These are phyloP conservation scores for Mycena capillaripes DNA, from an alignment of 768 basidiomycete species.

Conservation along the genomic window DNA sequence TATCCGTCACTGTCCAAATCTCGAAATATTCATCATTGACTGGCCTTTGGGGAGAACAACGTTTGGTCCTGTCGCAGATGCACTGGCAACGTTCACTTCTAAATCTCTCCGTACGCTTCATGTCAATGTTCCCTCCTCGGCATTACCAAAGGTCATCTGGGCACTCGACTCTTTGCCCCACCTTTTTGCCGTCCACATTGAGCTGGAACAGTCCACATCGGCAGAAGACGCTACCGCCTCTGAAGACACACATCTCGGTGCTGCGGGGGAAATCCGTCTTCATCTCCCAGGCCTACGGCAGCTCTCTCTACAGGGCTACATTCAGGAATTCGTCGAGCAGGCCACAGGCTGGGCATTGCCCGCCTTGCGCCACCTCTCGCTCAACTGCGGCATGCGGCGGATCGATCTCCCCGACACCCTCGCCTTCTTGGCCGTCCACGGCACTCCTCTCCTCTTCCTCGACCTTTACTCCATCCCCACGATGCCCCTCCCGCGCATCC, in stretches of 20 bases:
- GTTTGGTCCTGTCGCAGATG: constrained; percentile 76
- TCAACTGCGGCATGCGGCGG: constrained; percentile 64
- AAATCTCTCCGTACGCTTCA: constrained; percentile 72
- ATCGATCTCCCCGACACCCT: constrained; percentile 70
- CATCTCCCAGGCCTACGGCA: constrained; percentile 70
- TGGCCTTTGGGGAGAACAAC: constrained; percentile 67
- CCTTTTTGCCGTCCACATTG: constrained; percentile 70
- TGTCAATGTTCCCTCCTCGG: constrained; percentile 68
- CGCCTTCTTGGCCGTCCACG: constrained; percentile 73
- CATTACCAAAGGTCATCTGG: constrained; percentile 79
- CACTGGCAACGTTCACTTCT: constrained; percentile 65
- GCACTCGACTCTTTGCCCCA: constrained; percentile 73
- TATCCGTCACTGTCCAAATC: constrained; percentile 77
- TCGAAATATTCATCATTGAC: constrained; percentile 80
- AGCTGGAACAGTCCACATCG: constrained; percentile 54
- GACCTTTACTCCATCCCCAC: constrained; percentile 73
- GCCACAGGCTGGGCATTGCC: constrained; percentile 77
- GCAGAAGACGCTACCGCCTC: constrained; percentile 52
- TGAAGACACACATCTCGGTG: constrained; percentile 68
- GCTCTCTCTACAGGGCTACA: constrained; percentile 72
- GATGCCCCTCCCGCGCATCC: constrained; percentile 69
- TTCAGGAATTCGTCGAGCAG: constrained; percentile 78
- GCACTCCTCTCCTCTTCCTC: constrained; percentile 69
- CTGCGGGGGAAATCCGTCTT: constrained; percentile 70
- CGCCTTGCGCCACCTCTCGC: constrained; percentile 66